A percentile compares a stretch with the other conserved stretches of the same genome.
These are phyloP conservation scores for Fusarium tjaetaba DNA, from an alignment of 2,329 filamentous ascomycete species.

Conservation along the genomic window DNA sequence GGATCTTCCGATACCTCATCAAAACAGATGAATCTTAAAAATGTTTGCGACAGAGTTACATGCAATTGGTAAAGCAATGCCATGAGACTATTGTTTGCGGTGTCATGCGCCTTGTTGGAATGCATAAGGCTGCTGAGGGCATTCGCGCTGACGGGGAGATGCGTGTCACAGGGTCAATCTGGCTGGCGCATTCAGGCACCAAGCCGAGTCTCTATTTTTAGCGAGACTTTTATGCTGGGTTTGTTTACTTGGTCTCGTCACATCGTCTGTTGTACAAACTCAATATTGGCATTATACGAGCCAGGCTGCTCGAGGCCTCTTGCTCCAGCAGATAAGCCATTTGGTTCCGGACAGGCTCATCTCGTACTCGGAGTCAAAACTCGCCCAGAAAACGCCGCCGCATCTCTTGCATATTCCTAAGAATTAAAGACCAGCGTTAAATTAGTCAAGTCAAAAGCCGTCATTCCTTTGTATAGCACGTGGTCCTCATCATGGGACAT, in stretches of 20 bases:
- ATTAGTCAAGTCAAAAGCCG: fast-evolving
- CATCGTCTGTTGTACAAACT: neutral
- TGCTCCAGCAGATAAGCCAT: neutral
- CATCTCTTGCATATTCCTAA: neutral
- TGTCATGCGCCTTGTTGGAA: neutral
- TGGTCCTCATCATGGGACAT: neutral
- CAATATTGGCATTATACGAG: neutral
- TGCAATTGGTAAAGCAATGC: neutral
- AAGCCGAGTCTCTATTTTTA: neutral
- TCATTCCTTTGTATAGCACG: neutral
- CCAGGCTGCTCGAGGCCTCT: neutral
- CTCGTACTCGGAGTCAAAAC: too few species aligned
- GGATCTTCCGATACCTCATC: conserved; percentile 17
- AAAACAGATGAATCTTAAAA: neutral
- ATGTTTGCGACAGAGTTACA: neutral
- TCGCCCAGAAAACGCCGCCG: too few species aligned
- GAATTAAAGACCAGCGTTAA: fast-evolving
- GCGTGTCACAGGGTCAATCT: neutral
- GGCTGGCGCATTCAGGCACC: neutral
- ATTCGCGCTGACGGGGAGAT: neutral
- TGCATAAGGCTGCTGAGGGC: neutral
- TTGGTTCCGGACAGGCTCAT: neutral
- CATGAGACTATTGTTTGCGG: neutral
- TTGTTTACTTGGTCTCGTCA: neutral
- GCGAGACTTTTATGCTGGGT: neutral